Percentiles rank a stretch among this genome's conserved stretches.
Evolutionary conservation across 2,329 filamentous ascomycete genomes (phyloP).

Genomic region (Zelopaecilomyces penicillatus): DNA sequence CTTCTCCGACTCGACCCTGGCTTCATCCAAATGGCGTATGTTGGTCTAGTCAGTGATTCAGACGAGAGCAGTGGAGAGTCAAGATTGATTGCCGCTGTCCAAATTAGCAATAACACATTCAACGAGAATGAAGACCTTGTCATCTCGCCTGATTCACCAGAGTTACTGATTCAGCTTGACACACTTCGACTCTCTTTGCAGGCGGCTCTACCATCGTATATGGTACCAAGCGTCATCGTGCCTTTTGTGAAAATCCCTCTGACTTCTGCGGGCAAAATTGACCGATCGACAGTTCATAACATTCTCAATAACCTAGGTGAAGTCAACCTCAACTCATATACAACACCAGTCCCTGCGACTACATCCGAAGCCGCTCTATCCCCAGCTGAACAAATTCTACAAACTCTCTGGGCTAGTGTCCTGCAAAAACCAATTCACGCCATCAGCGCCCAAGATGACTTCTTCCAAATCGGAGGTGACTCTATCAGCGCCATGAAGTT

Average conservation of each 20-base stretch:
- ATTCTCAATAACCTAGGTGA: background rate
- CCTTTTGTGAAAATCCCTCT: constrained; percentile 8
- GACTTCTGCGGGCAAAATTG: constrained; percentile 9
- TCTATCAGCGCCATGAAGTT: background rate
- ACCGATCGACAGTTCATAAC: constrained; percentile 4
- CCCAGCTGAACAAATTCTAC: background rate
- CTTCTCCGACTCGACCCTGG: background rate
- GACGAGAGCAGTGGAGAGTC: background rate
- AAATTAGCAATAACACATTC: background rate
- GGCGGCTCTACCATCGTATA: constrained; percentile 8
- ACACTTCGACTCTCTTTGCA: background rate
- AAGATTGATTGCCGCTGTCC: background rate
- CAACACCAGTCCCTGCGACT: background rate
- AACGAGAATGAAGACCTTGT: background rate
- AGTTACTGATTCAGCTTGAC: background rate
- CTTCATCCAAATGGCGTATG: constrained; percentile 2
- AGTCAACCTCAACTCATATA: background rate
- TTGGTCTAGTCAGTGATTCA: constrained; percentile 1
- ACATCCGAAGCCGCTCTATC: background rate
- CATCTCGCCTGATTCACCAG: background rate
- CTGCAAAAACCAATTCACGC: background rate
- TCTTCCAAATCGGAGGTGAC: background rate
- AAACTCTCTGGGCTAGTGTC: background rate
- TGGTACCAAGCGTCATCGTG: constrained; percentile 12
- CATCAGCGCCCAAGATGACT: background rate